Base-by-base conservation (phyloP, 2,329 filamentous ascomycete species). In the Pleomassaria siparia region DNA sequence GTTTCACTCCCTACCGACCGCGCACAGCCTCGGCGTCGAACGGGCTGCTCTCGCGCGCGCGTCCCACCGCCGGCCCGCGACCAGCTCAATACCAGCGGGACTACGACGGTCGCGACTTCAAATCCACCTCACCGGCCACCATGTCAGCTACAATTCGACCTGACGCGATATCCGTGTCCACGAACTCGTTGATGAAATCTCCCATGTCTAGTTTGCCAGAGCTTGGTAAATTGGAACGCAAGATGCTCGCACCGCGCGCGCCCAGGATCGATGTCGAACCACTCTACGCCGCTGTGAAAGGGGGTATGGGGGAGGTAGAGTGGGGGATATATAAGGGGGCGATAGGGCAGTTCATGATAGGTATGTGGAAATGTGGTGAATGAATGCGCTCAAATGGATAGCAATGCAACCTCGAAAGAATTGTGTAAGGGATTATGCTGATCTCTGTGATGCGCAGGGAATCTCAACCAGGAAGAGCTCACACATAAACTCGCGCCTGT, bases 211-310 rank as follows among this genome's bases (percentile, higher is more conserved):
- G 21, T 15, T 51, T 54, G 53, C 55, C 67, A 47, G 21, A 45
- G 10, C 50, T 41, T 11, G 15, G 59, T 29, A 66, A 76, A 53
- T 79, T 79, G 50, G 73, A 76, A 40, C 74, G 75, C 43, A 80
- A 79, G 58, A 71, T 74, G 22, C 65, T 76, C 46, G 75, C 76
- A 43, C 75, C 75, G n/a, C 60, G 63, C 40, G 77, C 81, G 20
- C 82, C 81, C 55, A 79, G 83, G 52, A 76, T 86, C 46, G 83
- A 86, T 56, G 70, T 84, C 43, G 83, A 86, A 62, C 80, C 82
- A 21, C 73, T 84, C 42, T 85, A 86, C 61, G 77, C 80, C 9
- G 78, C 81, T 50, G 72, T 86, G 44, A 85, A 85, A 62, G 72
- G 74, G 42, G 76, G 77, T 16, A 77, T 86, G 49, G 80, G 78